phyloP scores from a whole-genome alignment of 495 filamentous ascomycete species.

The Pyrenula aspistea region DNA sequence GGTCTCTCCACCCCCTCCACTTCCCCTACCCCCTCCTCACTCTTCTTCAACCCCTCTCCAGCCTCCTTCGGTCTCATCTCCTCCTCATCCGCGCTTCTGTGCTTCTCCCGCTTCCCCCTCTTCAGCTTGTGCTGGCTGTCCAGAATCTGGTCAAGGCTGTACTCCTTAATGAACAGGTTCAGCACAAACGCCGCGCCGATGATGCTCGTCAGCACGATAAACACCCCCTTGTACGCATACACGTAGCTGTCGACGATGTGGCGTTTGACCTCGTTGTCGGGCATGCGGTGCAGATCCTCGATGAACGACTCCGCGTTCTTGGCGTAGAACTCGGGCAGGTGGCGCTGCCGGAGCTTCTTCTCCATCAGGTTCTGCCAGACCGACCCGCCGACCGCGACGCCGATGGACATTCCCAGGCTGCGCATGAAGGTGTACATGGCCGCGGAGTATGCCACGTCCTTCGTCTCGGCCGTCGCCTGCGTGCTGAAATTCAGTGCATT shows the following conservation, averaged over 20 bases:
- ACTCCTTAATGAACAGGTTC: not conserved
- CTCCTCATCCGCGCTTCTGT: constrained; percentile 8
- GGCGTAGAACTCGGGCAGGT: not conserved
- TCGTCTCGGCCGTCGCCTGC: constrained; percentile 34
- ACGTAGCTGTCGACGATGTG: not conserved
- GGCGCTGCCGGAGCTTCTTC: not conserved
- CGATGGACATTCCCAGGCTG: constrained; percentile 43
- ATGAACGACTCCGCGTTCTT: not conserved
- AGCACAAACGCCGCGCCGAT: not conserved
- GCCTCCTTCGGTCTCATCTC: constrained; percentile 23
- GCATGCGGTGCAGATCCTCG: not conserved
- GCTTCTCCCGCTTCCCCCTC: not conserved
- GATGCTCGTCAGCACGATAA: not conserved
- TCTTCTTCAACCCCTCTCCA: constrained; percentile 20
- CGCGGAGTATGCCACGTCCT: constrained; percentile 37
- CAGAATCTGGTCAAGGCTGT: not conserved
- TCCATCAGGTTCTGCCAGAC: constrained; percentile 40
- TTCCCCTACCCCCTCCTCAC: constrained; percentile 25
- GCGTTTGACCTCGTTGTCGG: not conserved
- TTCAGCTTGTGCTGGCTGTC: not conserved
- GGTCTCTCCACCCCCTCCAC: too few relatives aligned
- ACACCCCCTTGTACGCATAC: not conserved
- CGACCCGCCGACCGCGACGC: constrained; percentile 45
- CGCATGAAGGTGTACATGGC: constrained; percentile 49
- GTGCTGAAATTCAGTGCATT: constrained; percentile 35